Conservation (phyloP, 2,329 filamentous ascomycete genomes). For the Neurospora crassa region DNA sequence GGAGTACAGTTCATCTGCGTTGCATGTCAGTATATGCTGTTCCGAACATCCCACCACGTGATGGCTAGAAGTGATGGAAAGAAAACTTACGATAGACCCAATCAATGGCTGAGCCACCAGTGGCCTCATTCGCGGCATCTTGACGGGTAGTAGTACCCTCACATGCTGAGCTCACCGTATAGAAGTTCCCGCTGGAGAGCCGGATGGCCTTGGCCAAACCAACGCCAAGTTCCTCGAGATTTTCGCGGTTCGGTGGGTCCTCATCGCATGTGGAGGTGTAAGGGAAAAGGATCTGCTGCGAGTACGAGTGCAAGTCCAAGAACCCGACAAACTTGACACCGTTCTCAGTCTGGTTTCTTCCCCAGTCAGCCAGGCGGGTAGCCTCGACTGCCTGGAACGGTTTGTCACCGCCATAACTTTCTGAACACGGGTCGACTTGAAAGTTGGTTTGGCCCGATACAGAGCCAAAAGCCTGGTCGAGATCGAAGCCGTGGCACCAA, state of each 20-base stretch:
- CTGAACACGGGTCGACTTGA: constrained; percentile 75
- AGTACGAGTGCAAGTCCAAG: constrained; percentile 88
- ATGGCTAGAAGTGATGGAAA: background rate
- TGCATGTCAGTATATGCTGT: constrained; percentile 6
- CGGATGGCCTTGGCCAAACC: constrained; percentile 86
- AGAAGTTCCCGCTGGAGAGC: constrained; percentile 63
- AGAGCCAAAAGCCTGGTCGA: constrained; percentile 80
- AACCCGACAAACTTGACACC: constrained; percentile 74
- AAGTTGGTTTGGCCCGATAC: constrained; percentile 65
- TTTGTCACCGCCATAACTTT: constrained; percentile 74
- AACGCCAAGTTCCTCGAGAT: constrained; percentile 79
- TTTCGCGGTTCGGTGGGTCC: constrained; percentile 78
- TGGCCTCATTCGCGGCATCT: constrained; percentile 41
- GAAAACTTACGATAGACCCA: constrained; percentile 65
- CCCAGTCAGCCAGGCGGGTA: constrained; percentile 68
- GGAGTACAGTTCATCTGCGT: constrained; percentile 58
- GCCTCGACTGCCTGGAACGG: constrained; percentile 82
- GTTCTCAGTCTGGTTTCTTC: constrained; percentile 63
- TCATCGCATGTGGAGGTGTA: constrained; percentile 76
- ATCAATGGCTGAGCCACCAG: constrained; percentile 81
- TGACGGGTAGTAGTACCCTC: constrained; percentile 55
- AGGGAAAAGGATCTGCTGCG: constrained; percentile 87
- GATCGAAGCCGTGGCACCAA: constrained; percentile 80
- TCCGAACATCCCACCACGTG: background rate
- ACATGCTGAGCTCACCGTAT: constrained; percentile 76